Evolutionary conservation across 805 yeast genomes (phyloP).

Genomic region (Cyberlindnera nakhonratchasimensis): DNA sequence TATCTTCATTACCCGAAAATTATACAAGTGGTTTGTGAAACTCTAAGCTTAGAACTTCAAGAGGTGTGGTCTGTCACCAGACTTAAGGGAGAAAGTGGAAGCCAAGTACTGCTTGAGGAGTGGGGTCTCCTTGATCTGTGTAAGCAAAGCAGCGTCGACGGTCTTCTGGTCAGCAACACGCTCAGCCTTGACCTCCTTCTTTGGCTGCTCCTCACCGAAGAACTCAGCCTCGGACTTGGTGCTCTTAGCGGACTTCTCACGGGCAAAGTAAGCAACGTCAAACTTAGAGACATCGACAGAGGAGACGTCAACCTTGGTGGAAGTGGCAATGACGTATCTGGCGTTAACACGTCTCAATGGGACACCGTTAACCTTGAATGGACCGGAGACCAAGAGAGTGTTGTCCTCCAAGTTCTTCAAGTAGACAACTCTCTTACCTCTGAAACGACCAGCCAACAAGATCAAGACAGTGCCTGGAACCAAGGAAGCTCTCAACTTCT

Average conservation of each 20-base stretch:
- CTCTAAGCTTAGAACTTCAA: constrained; percentile 75
- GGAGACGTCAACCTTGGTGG: constrained; percentile 81
- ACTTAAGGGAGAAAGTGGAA: constrained; percentile 92
- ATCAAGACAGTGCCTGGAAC: constrained; percentile 98
- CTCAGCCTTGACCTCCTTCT: constrained; percentile 88
- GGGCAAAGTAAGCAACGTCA: constrained; percentile 93
- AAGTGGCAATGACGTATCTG: constrained; percentile 98
- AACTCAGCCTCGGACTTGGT: constrained; percentile 89
- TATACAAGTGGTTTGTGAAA: constrained; percentile 20
- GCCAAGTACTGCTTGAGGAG: constrained; percentile 95
- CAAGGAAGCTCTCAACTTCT: constrained; percentile 90
- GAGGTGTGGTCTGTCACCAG: constrained; percentile 97
- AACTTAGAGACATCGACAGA: constrained; percentile 85
- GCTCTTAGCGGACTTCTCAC: constrained; percentile 82
- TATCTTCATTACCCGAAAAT: constrained; percentile 24
- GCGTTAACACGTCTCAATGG: constrained; percentile 99
- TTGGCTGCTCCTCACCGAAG: constrained; percentile 70
- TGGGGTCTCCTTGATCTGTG: constrained; percentile 96
- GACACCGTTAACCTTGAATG: constrained; percentile 99
- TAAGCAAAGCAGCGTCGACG: constrained; percentile 87
- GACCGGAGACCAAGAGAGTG: constrained; percentile 96
- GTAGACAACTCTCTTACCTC: constrained; percentile 99
- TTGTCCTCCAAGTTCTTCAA: constrained; percentile 96
- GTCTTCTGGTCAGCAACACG: constrained; percentile 96
- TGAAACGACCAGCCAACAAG: constrained; percentile 98